Evolutionary conservation across 441 rosid species (phyloP), one percentile per base, ranked within the genome.

Genomic region (Euphorbia schlechtendalii): DNA sequence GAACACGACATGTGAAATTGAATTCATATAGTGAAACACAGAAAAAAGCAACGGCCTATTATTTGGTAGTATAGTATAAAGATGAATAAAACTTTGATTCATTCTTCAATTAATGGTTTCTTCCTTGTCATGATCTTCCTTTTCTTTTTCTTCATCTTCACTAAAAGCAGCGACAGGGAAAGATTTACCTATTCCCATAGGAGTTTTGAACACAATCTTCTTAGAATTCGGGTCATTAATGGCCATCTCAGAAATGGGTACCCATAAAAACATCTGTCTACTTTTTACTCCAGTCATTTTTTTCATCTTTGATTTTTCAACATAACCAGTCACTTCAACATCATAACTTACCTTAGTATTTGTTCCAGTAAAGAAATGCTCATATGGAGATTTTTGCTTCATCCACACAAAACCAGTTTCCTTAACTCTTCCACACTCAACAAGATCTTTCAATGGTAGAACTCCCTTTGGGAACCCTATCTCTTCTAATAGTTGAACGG

Each of bases 361-460:
- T 34, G 89, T 84, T 41, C 59, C 78, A 21, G 25, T 80, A 55
- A 93, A 93, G 79, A 85, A 86, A 70, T 93, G 98, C 73, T 93
- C 96, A 30, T 74, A 85, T 0, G 98, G 96, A 1, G 82, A 83
- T 78, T 74, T 75, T 69, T 74, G 89, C 64, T 84, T 93, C 98
- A 90, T 93, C 97, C 98, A 93, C 30, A 93, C 98, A 58, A 72
- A 93, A 67, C 98, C 98, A 0, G 96, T 93, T 72, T 84, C 87
- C 51, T 74, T 71, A 18, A 86, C 94, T n/a, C 98, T 73, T 22
- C 98, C 97, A 65, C 97, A 90, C 73, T 92, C 97, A 45, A 69
- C 96, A 14, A 88, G 82, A 75, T 90, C 86, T 74, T 81, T 66
- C 64, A 92, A 73, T 0, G 98, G 97, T 41, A 93, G 88, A 36